Percentiles rank a stretch among this genome's conserved stretches.
Conservation (phyloP, 257 asterid species). For the Przewalskia tangutica region DNA sequence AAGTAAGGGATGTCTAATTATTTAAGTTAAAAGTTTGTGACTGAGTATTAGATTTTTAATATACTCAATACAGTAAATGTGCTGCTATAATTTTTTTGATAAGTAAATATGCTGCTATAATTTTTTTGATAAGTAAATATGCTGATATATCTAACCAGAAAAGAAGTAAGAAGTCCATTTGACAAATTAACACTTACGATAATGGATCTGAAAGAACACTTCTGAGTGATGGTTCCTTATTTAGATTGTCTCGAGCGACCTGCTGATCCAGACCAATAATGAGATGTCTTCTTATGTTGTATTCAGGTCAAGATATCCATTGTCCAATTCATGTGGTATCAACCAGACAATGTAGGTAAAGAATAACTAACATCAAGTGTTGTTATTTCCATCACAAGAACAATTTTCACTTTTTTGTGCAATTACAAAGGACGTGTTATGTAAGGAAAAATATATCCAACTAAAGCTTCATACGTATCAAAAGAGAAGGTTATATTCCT, state of each 20-base stretch:
- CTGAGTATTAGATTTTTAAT: background rate
- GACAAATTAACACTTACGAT: constrained; percentile 57
- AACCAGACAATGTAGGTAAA: background rate
- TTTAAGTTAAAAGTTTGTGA: background rate
- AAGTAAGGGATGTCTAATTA: background rate
- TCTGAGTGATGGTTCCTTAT: constrained; percentile 77
- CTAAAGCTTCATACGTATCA: background rate
- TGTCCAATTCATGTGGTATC: background rate
- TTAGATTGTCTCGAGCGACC: constrained; percentile 59
- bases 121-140: background rate
- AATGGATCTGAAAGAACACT: constrained; percentile 86
- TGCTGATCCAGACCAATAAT: constrained; percentile 37
- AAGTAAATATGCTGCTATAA: background rate
- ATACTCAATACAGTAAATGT: background rate
- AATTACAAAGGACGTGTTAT: background rate
- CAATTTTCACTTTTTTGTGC: background rate
- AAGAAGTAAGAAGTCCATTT: constrained; percentile 4
- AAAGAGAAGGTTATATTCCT: background rate
- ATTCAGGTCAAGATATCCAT: background rate
- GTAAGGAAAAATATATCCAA: background rate
- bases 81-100: background rate
- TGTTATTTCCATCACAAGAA: background rate
- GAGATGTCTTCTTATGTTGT: constrained; percentile 16
- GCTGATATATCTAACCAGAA: background rate
- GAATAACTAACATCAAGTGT: background rate